Evolutionary conservation across 2,329 filamentous ascomycete species (phyloP), one percentile per base, ranked within the genome.

Genomic region (Furcasterigmium furcatum): DNA sequence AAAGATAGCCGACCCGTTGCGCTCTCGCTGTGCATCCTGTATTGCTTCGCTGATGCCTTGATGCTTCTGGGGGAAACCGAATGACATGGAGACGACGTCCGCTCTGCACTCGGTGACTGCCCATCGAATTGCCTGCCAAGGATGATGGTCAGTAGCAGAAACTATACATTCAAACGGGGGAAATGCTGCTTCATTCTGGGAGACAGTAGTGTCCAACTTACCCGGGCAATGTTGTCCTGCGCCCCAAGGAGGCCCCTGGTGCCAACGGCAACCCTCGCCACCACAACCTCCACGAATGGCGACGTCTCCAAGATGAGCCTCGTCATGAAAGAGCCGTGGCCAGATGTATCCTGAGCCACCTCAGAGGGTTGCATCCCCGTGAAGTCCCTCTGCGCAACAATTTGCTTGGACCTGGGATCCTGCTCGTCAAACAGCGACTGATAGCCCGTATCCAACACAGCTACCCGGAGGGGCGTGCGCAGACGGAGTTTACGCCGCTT

Each of bases 51-150:
- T 25, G 18, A 51, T 49, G 3, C 38, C 41, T 5, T 35, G 22
- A 25, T 51, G 24, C 21, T 32, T 14, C 5, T 49, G 30, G 2
- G 46, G 40, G 18, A 57, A 51, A 2, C 54, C 56, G 35, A 61
- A 58, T 2, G 57, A 59, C 53, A 61, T 58, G 32, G 53, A 54
- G 16, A 60, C 55, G 30, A 61, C 55, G 29, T 60, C 50, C 1
- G 51, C 58, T 16, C 55, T 24, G 10, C 50, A 29, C 4, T 52
- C 34, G n/a, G n/a, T n/a, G 2, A 44, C 47, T 3, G 55, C 58
- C 46, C 53, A 50, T 3, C 46, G 24, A 9, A 61, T 58, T 14
- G 58, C 57, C 53, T 57, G 22, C 30, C n/a, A n/a, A n/a, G n/a
- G n/a, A n/a, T n/a, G n/a, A n/a, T n/a, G n/a, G n/a, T n/a, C n/a